Evolutionary conservation across 2,329 filamentous ascomycete genomes (phyloP), one percentile per base, ranked within the genome.

Genomic region (Pyrenochaeta sp.): DNA sequence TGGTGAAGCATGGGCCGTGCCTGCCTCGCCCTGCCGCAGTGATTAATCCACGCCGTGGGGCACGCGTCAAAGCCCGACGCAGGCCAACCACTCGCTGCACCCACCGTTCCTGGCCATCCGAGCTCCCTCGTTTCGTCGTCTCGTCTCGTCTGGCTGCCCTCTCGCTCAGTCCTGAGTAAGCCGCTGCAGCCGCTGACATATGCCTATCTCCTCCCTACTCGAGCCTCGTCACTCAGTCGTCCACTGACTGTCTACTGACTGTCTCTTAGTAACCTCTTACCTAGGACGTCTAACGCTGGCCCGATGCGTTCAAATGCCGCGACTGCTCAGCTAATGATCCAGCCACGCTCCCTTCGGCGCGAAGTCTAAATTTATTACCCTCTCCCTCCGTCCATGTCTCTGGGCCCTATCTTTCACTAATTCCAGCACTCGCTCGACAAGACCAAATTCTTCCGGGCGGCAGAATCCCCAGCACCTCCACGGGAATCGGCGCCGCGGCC

Each of bases 401-500:
- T n/a, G n/a, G n/a, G n/a, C n/a, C n/a, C n/a, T n/a, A n/a, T n/a
- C n/a, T n/a, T n/a, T n/a, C n/a, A n/a, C n/a, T n/a, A n/a, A n/a
- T n/a, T n/a, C n/a, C n/a, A n/a, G n/a, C n/a, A n/a, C n/a, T n/a
- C n/a, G n/a, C 28, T 35, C 40, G 18, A 37, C 37, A 41, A 22
- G 19, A 42, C 20, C 40, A 35, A 60, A 55, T 59, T 60, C 46
- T 59, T 61, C 58, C 58, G 58, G 51, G 32, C 53, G 47, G 26
- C 54, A n/a, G n/a, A n/a, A n/a, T n/a, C n/a, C n/a, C n/a, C n/a
- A n/a, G n/a, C n/a, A n/a, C n/a, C n/a, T n/a, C n/a, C n/a, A n/a
- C n/a, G n/a, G 51, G 45, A 28, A 39, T 57, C 51, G 55, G 56
- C 51, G 59, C 57, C 57, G 59, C 57, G 51, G 59, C 59, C 59